Percentiles rank a stretch among this genome's conserved stretches.
These are phyloP conservation scores for Metarhizium brunneum DNA, from an alignment of 2,329 filamentous ascomycete species.

Conservation along the genomic window DNA sequence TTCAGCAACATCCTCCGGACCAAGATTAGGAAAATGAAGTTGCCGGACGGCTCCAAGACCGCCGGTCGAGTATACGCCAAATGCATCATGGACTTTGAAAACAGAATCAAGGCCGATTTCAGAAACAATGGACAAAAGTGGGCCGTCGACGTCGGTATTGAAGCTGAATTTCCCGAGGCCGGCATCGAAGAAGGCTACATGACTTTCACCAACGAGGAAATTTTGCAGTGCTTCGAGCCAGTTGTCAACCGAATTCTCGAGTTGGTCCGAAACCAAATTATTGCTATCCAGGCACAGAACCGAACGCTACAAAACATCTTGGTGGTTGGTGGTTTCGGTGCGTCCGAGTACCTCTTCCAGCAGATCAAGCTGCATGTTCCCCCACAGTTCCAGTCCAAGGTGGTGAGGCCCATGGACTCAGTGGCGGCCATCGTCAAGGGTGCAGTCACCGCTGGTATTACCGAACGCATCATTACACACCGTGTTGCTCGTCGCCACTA, in stretches of 20 bases:
- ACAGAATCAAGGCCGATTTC: conserved; percentile 99
- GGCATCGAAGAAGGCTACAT: conserved; percentile 99
- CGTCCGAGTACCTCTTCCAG: conserved; percentile 97
- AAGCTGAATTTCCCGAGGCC: conserved; percentile 94
- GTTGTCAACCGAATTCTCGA: conserved; percentile 96
- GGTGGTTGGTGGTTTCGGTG: conserved; percentile 95
- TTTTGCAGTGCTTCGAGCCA: conserved; percentile 96
- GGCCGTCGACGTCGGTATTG: conserved; percentile 97
- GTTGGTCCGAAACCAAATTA: conserved; percentile 95
- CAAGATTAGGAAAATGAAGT: conserved; percentile 98
- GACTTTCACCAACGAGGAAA: conserved; percentile 99
- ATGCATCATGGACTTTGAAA: conserved; percentile 99
- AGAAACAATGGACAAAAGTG: conserved; percentile 98
- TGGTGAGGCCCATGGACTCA: conserved; percentile 96
- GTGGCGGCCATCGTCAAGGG: conserved; percentile 98
- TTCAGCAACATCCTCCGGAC: conserved; percentile 97
- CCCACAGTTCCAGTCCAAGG: conserved; percentile 96
- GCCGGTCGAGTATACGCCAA: conserved; percentile 98
- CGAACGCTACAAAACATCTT: conserved; percentile 88
- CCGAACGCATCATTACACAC: conserved; percentile 91
- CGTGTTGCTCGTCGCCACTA: conserved; percentile 96
- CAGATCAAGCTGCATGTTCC: conserved; percentile 98
- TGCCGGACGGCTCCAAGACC: conserved; percentile 92
- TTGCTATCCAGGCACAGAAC: conserved; percentile 97
- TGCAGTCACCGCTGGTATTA: conserved; percentile 94